Evolutionary conservation across 2,329 filamentous ascomycete genomes (phyloP), one percentile per base, ranked within the genome.

Genomic region (Verticillium tricorpus): DNA sequence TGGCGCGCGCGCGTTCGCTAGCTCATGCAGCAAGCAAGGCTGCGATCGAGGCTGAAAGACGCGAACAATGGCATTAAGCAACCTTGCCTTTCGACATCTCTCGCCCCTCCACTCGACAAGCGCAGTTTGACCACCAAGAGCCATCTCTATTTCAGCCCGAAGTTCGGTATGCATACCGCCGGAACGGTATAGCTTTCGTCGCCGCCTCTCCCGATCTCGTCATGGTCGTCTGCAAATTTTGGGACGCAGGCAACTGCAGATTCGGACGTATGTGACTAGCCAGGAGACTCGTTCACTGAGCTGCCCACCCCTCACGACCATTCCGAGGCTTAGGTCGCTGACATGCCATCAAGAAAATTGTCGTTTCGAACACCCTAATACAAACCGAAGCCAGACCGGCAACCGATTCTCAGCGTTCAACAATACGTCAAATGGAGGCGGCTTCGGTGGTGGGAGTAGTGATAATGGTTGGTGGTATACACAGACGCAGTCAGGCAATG

Each of bases 361-460:
- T 69, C 77, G 80, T 61, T 84, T 81, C 68, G 83, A 87, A 61
- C 83, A 87, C 67, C 81, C 75, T 63, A 80, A 67, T 28, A 72
- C 62, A 59, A 70, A 67, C 58, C 63, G 74, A 57, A 59, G 22
- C n/a, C 63, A 65, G 55, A 58, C 60, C 8, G 57, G 60, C 57
- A 65, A 67, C 54, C 64, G 64, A 11, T 66, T 67, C 19, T 62
- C 66, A 1, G 61, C 63, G 3, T 67, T 68, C 56, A 63, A 65
- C 34, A 40, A 19, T 32, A 22, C 40, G 17, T 61, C 54, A 57
- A 62, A 63, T 32, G 64, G 64, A 59, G 61, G 65, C 31, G 60
- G 57, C 45, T 66, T 65, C 45, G 62, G 62, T 19, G 58, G 59
- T 45, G 61, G 60, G n/a, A 64, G 8, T 17, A 52, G 28, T 45